Evolutionary conservation across 257 asterid genomes (phyloP), one percentile per base, ranked within the genome.

Genomic region (Lavandula angustifolia): DNA sequence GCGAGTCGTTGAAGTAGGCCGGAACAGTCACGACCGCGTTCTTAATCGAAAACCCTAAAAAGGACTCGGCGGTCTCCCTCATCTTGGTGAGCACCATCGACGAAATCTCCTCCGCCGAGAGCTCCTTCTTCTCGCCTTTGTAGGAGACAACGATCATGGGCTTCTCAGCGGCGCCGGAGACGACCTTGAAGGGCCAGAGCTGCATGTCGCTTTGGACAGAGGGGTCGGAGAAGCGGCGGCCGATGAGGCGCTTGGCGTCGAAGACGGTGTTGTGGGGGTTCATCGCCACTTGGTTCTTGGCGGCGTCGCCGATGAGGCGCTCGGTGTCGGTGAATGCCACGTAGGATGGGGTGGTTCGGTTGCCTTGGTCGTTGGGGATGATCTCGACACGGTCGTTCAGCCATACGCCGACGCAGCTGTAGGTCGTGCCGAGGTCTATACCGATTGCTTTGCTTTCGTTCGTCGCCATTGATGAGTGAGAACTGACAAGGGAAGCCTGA

Each of bases 351-450:
- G 87, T 84, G 10, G 89, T 84, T 5, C 87, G 47, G 64, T 84
- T 84, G 62, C 89, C 89, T 42, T 84, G 89, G 43, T 84, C 87
- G 59, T 81, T 84, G 0, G 89, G 87, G 51, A 84, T 78, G 66
- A 84, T 84, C 55, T 84, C 89, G 8, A 84, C 89, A 27, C 85
- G 82, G 67, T 78, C 87, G 62, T 81, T 78, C 2, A 68, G 40
- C 90, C 90, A 84, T 5, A 84, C 90, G 0, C 90, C 90, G 47
- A 84, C 90, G 65, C 90, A 81, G 40, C 90, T 84, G 67, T 81
- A 84, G 3, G 90, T 84, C 3, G 87, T 81, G 62, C 87, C 90
- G 3, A 84, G 76, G 73, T 84, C 90, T 62, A 84, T 84, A 37
- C 90, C 90, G 9, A 81, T 76, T 0, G 80, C 90, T 37, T 84